Conservation (phyloP, 2,329 filamentous ascomycete species). For the Penicillium sp. region DNA sequence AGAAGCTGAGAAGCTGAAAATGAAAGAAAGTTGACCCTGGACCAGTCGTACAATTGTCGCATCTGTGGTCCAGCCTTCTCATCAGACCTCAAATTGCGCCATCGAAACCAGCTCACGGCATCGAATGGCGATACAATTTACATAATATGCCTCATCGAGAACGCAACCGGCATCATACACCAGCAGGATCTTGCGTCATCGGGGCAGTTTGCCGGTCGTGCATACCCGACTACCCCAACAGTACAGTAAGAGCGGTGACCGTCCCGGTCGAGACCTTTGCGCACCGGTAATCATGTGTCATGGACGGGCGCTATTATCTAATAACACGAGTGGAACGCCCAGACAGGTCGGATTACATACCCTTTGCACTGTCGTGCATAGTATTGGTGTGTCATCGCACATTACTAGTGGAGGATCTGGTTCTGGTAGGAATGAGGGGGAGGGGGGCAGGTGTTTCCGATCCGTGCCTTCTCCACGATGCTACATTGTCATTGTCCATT, state of each 20-base stretch:
- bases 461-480: background rate
- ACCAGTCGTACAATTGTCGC: background rate
- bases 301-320: constrained; percentile 21
- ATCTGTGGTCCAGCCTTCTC: background rate
- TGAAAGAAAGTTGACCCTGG: background rate
- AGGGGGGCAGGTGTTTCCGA: background rate
- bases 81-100: background rate
- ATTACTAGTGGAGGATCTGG: background rate
- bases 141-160: background rate
- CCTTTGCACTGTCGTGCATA: background rate
- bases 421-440: background rate
- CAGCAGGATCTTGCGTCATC: constrained; percentile 12
- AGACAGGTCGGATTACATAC: background rate
- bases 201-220: background rate
- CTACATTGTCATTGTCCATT: background rate
- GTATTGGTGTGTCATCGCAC: background rate
- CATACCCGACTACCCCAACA: background rate
- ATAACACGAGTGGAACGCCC: constrained; percentile 5
- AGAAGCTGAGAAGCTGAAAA: background rate
- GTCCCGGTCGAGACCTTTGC: constrained; percentile 16
- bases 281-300: constrained; percentile 23
- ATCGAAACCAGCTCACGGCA: background rate
- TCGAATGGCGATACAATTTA: background rate
- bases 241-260: background rate
- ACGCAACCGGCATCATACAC: background rate